These are phyloP conservation scores for Lobosporangium transversale DNA, from an alignment of 192 early-diverging fungal genomes.

Conservation along the genomic window DNA sequence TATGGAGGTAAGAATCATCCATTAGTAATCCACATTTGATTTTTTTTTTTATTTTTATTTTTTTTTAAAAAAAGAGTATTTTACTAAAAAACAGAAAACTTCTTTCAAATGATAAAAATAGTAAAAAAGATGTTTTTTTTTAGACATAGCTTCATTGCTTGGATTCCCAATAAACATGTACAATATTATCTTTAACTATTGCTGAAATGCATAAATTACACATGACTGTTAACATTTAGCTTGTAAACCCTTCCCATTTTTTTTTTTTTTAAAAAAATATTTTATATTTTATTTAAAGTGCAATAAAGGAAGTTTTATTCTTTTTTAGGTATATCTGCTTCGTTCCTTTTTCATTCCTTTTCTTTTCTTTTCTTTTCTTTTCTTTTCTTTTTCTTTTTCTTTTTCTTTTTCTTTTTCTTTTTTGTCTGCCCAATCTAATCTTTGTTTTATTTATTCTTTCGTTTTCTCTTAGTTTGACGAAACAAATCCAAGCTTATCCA, in stretches of 20 bases:
- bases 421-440: too few relatives aligned
- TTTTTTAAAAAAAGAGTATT: background rate
- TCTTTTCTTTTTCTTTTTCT: too few relatives aligned
- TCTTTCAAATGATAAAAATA: too few relatives aligned
- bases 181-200: background rate
- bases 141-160: background rate
- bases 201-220: background rate
- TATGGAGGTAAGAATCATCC: constrained; percentile 33
- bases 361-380: too few relatives aligned
- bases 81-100: too few relatives aligned
- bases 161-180: background rate
- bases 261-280: background rate
- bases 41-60: background rate
- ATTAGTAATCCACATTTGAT: too few relatives aligned
- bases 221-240: background rate
- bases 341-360: too few relatives aligned
- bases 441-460: background rate
- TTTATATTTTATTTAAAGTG: background rate
- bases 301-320: background rate
- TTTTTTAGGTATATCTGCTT: constrained; percentile 3
- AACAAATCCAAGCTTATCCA: constrained; percentile 68
- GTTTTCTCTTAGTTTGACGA: constrained; percentile 21
- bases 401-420: too few relatives aligned
- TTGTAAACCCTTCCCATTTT: background rate
- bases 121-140: too few relatives aligned